Evolutionary conservation across 2,329 filamentous ascomycete species (phyloP), one percentile per base, ranked within the genome.

Genomic region (Cryphonectria nitschkei): DNA sequence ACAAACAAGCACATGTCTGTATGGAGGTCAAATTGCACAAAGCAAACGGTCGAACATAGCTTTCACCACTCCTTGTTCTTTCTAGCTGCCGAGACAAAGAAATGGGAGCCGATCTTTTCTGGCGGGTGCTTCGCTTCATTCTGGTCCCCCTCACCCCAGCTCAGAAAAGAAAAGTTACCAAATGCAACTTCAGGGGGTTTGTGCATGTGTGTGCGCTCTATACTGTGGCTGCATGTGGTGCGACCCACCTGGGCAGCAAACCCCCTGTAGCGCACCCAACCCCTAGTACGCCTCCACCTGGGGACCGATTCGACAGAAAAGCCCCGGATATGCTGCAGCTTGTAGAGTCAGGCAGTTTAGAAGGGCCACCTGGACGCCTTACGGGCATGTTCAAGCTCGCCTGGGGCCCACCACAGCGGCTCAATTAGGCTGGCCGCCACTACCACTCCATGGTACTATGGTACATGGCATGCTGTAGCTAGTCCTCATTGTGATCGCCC

Each of bases 291-390:
- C 56, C 14, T 34, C 43, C n/a, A 37, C 41, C n/a, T 22, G 41
- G 41, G 46, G 50, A 52, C 63, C 63, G 63, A 65, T 65, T 65
- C 63, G 63, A 39, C 43, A 50, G 26, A 65, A 52, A 65, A 65
- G 63, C 63, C 63, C 43, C 41, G 41, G 39, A 37, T 22, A 7
- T 65, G 63, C 63, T 64, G 61, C 61, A 64, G 14, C 19, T n/a
- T 9, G 22, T 22, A 43, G 61, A 43, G n/a, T 29, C 61, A 62
- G 60, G 60, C 54, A 62, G 60, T 19, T n/a, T 37, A 22, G 34
- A n/a, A 62, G 22, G 37, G 60, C 60, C 60, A 62, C 60, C 19
- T 41, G 37, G 32, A 39, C 60, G 14, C 34, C 58, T 11, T 14
- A 16, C 34, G 14, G 26, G 52, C 52, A n/a, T n/a, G 52, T n/a